Evolutionary conservation across 768 basidiomycete genomes (phyloP).

Genomic region (Leccinum disarticulatum): DNA sequence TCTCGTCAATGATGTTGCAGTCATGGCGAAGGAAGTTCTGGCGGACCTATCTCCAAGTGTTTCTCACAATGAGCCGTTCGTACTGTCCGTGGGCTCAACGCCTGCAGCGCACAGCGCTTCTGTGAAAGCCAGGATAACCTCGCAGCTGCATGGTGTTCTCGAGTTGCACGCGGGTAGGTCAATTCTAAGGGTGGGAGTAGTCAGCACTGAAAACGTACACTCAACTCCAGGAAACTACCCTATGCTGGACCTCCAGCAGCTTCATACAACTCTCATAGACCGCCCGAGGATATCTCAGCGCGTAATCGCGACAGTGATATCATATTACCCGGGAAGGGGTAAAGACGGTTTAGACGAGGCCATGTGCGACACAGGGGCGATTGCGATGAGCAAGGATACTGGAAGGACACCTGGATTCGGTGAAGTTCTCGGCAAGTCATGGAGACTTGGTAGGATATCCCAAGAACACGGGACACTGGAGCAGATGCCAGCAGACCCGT

Average conservation of each 20-base stretch:
- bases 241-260: slow-evolving; percentile 81
- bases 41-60: slow-evolving; percentile 33
- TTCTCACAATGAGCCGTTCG: slow-evolving; percentile 49
- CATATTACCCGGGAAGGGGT: slow-evolving; percentile 74
- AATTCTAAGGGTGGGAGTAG: neutral
- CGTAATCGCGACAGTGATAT: slow-evolving; percentile 72
- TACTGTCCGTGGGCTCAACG: slow-evolving; percentile 83
- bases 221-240: slow-evolving; percentile 68
- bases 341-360: slow-evolving; percentile 66
- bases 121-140: slow-evolving; percentile 45
- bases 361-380: slow-evolving; percentile 80
- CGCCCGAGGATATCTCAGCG: slow-evolving; percentile 57
- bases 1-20: slow-evolving; percentile 66
- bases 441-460: slow-evolving; percentile 64
- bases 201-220: neutral
- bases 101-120: slow-evolving; percentile 82
- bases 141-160: slow-evolving; percentile 55
- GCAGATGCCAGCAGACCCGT: slow-evolving; percentile 28
- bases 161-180: slow-evolving; percentile 74
- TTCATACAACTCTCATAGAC: slow-evolving; percentile 67
- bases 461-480: slow-evolving; percentile 80
- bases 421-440: slow-evolving; percentile 62
- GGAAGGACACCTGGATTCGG: slow-evolving; percentile 74
- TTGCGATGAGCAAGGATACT: slow-evolving; percentile 86
- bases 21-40: slow-evolving; percentile 50